Evolutionary conservation across 1,284 basidiomycete genomes (phyloP).

Genomic region (Ustanciosporium gigantosporum): DNA sequence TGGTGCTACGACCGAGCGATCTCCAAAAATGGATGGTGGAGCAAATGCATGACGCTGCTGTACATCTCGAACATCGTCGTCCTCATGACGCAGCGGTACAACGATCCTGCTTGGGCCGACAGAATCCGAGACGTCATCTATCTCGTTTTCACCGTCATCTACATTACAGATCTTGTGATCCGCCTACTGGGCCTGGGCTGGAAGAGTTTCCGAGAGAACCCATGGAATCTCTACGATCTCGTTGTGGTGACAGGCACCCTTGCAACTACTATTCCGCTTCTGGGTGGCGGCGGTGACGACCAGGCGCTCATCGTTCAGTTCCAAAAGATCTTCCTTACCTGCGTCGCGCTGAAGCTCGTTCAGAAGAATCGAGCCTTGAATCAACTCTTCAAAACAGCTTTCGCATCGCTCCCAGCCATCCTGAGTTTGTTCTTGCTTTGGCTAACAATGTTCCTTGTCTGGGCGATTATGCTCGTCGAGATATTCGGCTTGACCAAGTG

Average conservation of each 20-base stretch:
- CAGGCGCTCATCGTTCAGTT: constrained; percentile 67
- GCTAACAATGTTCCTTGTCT: constrained; percentile 90
- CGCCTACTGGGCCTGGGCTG: constrained; percentile 83
- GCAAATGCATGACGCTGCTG: constrained; percentile 76
- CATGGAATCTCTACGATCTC: constrained; percentile 84
- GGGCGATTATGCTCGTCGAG: constrained; percentile 85
- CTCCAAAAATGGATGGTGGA: constrained; percentile 93
- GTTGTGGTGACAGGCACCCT: constrained; percentile 81
- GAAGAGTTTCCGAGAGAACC: constrained; percentile 79
- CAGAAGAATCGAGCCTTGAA: constrained; percentile 87
- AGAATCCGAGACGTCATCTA: constrained; percentile 77
- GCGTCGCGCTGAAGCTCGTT: constrained; percentile 90
- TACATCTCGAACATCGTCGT: constrained; percentile 83
- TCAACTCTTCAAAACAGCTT: constrained; percentile 93
- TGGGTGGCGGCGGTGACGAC: constrained; percentile 7
- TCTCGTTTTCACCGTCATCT: constrained; percentile 74
- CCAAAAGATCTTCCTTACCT: constrained; percentile 92
- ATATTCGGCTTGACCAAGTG: constrained; percentile 92
- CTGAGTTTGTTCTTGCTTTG: constrained; percentile 83
- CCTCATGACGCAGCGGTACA: constrained; percentile 83
- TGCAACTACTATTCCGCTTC: constrained; percentile 73
- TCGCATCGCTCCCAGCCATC: constrained; percentile 85
- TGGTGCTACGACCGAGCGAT: constrained; percentile 94
- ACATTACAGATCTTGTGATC: constrained; percentile 77
- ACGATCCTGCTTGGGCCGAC: constrained; percentile 67